phyloP scores from a whole-genome alignment of 495 filamentous ascomycete genomes.

The Neurospora sp. region DNA sequence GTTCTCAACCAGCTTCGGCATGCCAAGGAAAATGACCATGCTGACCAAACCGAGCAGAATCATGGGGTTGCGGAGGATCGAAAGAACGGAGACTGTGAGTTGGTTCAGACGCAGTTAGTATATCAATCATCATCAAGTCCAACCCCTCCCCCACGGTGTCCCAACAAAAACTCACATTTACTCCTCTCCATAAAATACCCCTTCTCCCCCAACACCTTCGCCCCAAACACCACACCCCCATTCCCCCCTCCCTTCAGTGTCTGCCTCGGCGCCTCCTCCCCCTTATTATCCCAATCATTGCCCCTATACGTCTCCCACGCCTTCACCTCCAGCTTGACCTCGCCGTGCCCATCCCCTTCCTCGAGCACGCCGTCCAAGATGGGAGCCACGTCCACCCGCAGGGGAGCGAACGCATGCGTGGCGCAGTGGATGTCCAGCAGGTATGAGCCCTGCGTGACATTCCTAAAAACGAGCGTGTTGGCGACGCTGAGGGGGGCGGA shows the following conservation, averaged over 20 bases:
- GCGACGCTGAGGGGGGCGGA: constrained; percentile 51
- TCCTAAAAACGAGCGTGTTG: constrained; percentile 63
- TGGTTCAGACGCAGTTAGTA: constrained; percentile 1
- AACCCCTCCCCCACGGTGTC: background rate
- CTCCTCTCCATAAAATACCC: constrained; percentile 63
- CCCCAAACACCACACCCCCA: constrained; percentile 39
- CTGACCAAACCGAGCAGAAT: constrained; percentile 79
- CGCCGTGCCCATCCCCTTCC: constrained; percentile 33
- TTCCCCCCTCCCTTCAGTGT: constrained; percentile 11
- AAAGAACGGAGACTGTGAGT: constrained; percentile 40
- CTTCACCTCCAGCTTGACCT: constrained; percentile 37
- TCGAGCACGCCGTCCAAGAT: constrained; percentile 10
- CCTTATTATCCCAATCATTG: constrained; percentile 78
- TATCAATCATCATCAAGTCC: background rate
- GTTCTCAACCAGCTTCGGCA: constrained; percentile 92
- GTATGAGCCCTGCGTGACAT: constrained; percentile 59
- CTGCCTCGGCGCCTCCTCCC: constrained; percentile 44
- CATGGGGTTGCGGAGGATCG: constrained; percentile 86
- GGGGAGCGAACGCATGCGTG: constrained; percentile 62
- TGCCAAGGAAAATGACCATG: constrained; percentile 70
- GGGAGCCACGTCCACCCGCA: constrained; percentile 62
- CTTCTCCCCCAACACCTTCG: constrained; percentile 50
- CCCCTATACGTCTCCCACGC: constrained; percentile 82
- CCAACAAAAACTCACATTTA: constrained; percentile 50
- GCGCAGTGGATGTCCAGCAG: constrained; percentile 66